A percentile compares a stretch with the other conserved stretches of the same genome.
Evolutionary conservation across 805 yeast species (phyloP).

Genomic region (Clavispora asparagi): DNA sequence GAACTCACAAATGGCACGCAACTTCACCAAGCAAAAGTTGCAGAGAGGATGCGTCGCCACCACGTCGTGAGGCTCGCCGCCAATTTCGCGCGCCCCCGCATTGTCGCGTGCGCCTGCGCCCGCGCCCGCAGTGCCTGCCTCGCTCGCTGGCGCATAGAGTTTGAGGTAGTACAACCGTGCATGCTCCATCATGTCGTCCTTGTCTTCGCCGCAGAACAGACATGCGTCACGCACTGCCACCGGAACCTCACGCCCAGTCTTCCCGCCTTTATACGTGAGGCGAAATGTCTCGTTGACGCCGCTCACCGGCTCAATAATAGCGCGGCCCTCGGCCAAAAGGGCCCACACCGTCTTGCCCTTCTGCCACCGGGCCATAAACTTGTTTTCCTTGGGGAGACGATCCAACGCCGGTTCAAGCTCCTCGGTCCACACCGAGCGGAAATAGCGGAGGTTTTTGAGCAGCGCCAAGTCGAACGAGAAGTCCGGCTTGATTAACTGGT

Average conservation of each 20-base stretch:
- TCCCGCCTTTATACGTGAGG: constrained; percentile 24
- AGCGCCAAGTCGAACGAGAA: constrained; percentile 32
- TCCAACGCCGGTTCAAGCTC: constrained; percentile 58
- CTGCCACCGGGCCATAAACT: constrained; percentile 37
- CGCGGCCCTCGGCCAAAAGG: constrained; percentile 72
- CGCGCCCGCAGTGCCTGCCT: constrained; percentile 2
- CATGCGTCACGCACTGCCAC: constrained; percentile 75
- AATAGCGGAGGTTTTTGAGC: constrained; percentile 51
- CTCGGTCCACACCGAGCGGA: constrained; percentile 61
- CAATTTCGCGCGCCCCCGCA: constrained; percentile 9
- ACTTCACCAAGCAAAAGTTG: constrained; percentile 70
- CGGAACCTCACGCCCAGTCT: constrained; percentile 34
- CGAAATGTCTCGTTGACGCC: constrained; percentile 76
- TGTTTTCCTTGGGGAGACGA: constrained; percentile 40
- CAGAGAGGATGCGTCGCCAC: constrained; percentile 63
- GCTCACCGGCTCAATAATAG: constrained; percentile 79
- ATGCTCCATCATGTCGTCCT: constrained; percentile 67
- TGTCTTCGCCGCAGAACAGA: constrained; percentile 75
- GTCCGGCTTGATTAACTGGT: constrained; percentile 26
- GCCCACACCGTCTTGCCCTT: constrained; percentile 50
- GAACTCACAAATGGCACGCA: constrained; percentile 79
- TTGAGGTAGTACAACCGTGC: constrained; percentile 72
- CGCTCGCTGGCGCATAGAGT: constrained; percentile 28
- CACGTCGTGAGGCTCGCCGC: constrained; percentile 21
- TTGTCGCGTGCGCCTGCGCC: constrained; percentile 3